phyloP scores from a whole-genome alignment of 768 basidiomycete species.

The Paxillus ammoniavirescens region DNA sequence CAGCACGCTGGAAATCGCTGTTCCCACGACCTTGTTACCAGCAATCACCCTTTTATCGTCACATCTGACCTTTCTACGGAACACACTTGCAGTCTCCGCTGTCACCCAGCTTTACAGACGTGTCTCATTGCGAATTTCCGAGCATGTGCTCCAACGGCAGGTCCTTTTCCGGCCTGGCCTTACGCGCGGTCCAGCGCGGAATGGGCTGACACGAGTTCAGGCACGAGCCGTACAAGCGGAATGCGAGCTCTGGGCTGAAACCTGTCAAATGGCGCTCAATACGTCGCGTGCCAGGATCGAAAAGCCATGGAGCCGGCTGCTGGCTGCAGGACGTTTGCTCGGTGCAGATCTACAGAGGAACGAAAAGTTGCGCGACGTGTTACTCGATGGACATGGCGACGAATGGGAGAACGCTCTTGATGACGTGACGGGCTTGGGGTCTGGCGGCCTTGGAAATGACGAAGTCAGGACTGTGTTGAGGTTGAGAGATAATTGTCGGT shows the following conservation, averaged over 20 bases:
- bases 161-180: conserved; percentile 78
- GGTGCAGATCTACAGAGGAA: conserved; percentile 48
- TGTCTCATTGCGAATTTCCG: conserved; percentile 65
- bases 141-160: conserved; percentile 81
- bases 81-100: conserved; percentile 56
- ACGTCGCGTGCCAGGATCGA: conserved; percentile 52
- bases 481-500: conserved; percentile 38
- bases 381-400: conserved; percentile 16
- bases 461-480: conserved; percentile 60
- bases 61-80: conserved; percentile 67
- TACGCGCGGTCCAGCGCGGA: conserved; percentile 31
- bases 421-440: conserved; percentile 51
- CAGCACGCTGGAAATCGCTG: conserved; percentile 35
- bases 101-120: conserved; percentile 71
- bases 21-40: conserved; percentile 70
- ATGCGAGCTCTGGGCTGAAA: conserved; percentile 81
- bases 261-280: conserved; percentile 60
- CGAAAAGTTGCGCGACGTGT: conserved; percentile 19
- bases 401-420: conserved; percentile 52
- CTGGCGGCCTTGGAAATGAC: conserved; percentile 60
- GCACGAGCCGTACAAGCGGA: conserved; percentile 67
- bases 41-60: conserved; percentile 81
- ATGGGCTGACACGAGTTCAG: conserved; percentile 36
- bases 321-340: conserved; percentile 69
- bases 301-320: conserved; percentile 72